Percentiles rank a stretch among this genome's conserved stretches.
phyloP scores from a whole-genome alignment of 2,329 filamentous ascomycete species.

The Fusarium sp. region DNA sequence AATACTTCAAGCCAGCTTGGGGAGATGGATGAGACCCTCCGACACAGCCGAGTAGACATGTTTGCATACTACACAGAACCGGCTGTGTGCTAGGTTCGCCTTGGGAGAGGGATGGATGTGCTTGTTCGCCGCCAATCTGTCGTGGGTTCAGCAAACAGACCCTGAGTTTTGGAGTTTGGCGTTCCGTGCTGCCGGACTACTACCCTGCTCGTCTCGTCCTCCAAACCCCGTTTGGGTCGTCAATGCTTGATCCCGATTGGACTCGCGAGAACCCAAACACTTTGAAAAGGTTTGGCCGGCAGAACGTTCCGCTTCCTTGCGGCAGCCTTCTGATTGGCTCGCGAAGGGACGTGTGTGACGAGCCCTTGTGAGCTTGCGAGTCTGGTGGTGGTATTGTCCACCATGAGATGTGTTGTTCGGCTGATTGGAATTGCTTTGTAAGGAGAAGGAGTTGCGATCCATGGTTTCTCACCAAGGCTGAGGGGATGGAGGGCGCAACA shows the following conservation, averaged over 20 bases:
- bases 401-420: slow-evolving; percentile 3
- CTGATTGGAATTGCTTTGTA: neutral
- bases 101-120: neutral
- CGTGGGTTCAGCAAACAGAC: neutral
- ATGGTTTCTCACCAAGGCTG: neutral
- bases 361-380: slow-evolving; percentile 13
- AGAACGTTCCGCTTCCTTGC: slow-evolving; percentile 16
- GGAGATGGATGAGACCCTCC: neutral
- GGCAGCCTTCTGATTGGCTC: slow-evolving; percentile 25
- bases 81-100: neutral
- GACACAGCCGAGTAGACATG: neutral
- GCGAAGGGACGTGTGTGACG: slow-evolving; percentile 26
- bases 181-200: slow-evolving; percentile 22
- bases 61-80: neutral
- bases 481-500: neutral
- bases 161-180: slow-evolving; percentile 6
- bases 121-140: neutral
- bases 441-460: slow-evolving; percentile 5
- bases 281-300: slow-evolving; percentile 18
- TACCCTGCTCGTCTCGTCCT: slow-evolving; percentile 8
- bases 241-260: slow-evolving; percentile 26
- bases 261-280: slow-evolving; percentile 1
- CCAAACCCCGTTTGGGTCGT: slow-evolving; percentile 15
- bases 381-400: slow-evolving; percentile 15
- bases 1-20: neutral